phyloP scores from a whole-genome alignment of 2,329 filamentous ascomycete species.

The Cladophialophora exuberans region DNA sequence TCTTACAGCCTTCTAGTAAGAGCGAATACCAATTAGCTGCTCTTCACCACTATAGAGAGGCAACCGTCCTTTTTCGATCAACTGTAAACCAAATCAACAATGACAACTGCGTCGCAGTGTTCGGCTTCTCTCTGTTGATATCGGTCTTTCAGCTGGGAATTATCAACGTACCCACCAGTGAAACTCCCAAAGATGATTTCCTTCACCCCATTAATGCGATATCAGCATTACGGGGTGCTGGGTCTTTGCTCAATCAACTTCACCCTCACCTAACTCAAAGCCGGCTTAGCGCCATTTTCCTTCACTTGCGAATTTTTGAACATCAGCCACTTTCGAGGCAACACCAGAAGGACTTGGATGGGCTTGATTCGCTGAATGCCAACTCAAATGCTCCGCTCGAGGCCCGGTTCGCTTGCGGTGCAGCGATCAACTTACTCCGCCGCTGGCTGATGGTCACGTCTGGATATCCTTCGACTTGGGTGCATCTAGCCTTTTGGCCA shows the following conservation, averaged over 20 bases:
- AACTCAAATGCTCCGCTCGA: not conserved
- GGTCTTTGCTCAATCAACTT: slow-evolving; percentile 6
- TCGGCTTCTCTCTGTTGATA: slow-evolving; percentile 7
- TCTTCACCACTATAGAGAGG: slow-evolving; percentile 2
- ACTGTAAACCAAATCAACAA: not conserved
- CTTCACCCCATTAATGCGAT: not conserved
- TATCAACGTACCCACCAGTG: not conserved
- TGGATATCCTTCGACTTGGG: not conserved
- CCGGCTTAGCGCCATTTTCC: not conserved
- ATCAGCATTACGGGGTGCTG: slow-evolving; percentile 1
- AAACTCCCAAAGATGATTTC: not conserved
- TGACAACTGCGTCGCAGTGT: slow-evolving; percentile 7
- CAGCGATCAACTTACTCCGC: not conserved
- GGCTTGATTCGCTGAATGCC: slow-evolving; percentile 3
- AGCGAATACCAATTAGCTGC: slow-evolving; percentile 2
- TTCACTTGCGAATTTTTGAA: not conserved
- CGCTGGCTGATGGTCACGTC: not conserved
- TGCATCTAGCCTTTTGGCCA: slow-evolving; percentile 4
- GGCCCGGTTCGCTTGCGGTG: not conserved
- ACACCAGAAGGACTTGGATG: slow-evolving; percentile 1
- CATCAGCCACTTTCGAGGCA: not conserved
- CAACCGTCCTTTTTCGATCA: slow-evolving; percentile 2
- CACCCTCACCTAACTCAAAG: slow-evolving; percentile 4
- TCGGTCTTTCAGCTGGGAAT: slow-evolving; percentile 7
- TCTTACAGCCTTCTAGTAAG: not conserved